Base-by-base conservation (phyloP, 352 stramenopile genomes). In the Pythium phragmitis region DNA sequence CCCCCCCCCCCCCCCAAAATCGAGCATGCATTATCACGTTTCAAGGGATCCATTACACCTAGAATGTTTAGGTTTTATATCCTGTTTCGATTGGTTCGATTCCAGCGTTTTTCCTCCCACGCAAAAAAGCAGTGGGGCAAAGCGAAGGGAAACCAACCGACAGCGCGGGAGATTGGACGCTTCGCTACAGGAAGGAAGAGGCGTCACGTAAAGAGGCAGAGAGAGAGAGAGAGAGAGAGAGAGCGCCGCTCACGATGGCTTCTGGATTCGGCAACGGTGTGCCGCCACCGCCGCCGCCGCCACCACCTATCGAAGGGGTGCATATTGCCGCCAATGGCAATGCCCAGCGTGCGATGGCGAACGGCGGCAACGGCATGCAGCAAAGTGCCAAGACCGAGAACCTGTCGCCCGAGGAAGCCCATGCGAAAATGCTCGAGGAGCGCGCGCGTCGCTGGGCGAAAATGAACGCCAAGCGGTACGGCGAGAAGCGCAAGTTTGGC, bases 401-500 rank as follows among this genome's bases (percentile, higher is more conserved):
- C 19, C 39, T 63, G 36, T 67, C 64, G 13, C 57, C 84, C 7
- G 81, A 92, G 36, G 75, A 87, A 59, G 81, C 86, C 61, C 70
- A 79, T 16, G 70, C 79, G 69, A 75, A 77, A 42, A 74, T 84
- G 70, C 65, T 96, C 33, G 85, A 94, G 47, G 87, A 96, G 70
- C 87, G 87, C 51, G 89, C 84, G 62, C 82, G 82, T 11, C 85
- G 85, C 53, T 96, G 87, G 87, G 70, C 76, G 53, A 96, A 96
- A 63, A 87, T 93, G 72, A 98, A 99, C 72, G 85, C 82, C 30
- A 98, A 98, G 75, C 87, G 91, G 12, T 99, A 98, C 77, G 88
- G 93, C 55, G 86, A 97, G 65, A 97, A 98, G 75, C 85, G 89
- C 67, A 97, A 96, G 73, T 97, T 97, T 73, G 91, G 90, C 73